Conservation (phyloP, 1,139 yeast species). For the Sugiyamaella paludigena region DNA sequence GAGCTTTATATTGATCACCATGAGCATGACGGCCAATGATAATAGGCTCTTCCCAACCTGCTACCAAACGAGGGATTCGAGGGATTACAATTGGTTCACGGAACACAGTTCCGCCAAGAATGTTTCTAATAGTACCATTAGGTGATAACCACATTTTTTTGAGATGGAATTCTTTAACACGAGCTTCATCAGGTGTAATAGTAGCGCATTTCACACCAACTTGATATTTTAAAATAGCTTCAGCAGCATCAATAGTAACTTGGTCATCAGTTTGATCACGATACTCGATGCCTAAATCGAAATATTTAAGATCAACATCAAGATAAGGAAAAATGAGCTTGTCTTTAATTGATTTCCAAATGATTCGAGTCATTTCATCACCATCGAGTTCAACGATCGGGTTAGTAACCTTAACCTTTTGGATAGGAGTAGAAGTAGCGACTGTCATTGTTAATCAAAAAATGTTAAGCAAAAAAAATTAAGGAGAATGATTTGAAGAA, state of each 20-base stretch:
- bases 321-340: slow-evolving; percentile 80
- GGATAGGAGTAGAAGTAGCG: slow-evolving; percentile 6
- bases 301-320: slow-evolving; percentile 85
- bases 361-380: slow-evolving; percentile 92
- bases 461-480: too few relatives aligned
- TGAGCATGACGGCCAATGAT: slow-evolving; percentile 96
- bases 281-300: slow-evolving; percentile 80
- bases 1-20: slow-evolving; percentile 96
- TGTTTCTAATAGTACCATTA: slow-evolving; percentile 93
- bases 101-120: slow-evolving; percentile 93
- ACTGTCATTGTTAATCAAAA: slow-evolving; percentile 15
- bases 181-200: slow-evolving; percentile 96
- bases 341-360: slow-evolving; percentile 79
- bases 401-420: slow-evolving; percentile 74
- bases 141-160: slow-evolving; percentile 98
- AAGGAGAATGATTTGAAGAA: too few relatives aligned
- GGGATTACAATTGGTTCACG: slow-evolving; percentile 94
- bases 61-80: slow-evolving; percentile 82
- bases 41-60: slow-evolving; percentile 93
- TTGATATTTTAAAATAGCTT: slow-evolving; percentile 82
- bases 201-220: slow-evolving; percentile 98
- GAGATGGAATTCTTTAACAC: slow-evolving; percentile 84
- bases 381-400: slow-evolving; percentile 97
- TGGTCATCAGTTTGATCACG: slow-evolving; percentile 86
- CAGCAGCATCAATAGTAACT: slow-evolving; percentile 86